These are phyloP conservation scores for Ceratocystis harringtonii DNA, from an alignment of 2,329 filamentous ascomycete species.

Conservation along the genomic window DNA sequence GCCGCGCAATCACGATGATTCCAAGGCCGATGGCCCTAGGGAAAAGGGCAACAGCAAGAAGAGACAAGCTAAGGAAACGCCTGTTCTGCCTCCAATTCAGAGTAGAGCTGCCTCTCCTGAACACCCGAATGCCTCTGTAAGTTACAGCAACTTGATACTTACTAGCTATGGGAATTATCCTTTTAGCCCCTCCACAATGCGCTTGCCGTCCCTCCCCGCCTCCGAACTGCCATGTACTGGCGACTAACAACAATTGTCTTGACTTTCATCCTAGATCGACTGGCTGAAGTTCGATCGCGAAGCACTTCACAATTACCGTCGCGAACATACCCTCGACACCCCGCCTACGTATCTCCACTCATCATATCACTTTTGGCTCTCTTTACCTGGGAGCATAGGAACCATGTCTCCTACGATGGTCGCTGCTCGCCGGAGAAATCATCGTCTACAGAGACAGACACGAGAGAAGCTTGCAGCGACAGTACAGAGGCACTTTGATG, in stretches of 20 bases:
- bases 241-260: not conserved
- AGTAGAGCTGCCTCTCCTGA: conserved; percentile 14
- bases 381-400: conserved; percentile 49
- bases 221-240: not conserved
- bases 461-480: conserved; percentile 57
- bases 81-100: conserved; percentile 11
- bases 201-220: not conserved
- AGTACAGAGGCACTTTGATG: conserved; percentile 73
- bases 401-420: conserved; percentile 61
- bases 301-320: conserved; percentile 59
- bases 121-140: conserved; percentile 15
- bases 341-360: conserved; percentile 51
- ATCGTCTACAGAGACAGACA: conserved; percentile 38
- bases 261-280: conserved; percentile 32
- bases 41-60: conserved; percentile 27
- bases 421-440: conserved; percentile 33
- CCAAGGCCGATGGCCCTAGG: conserved; percentile 28
- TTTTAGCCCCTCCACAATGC: not conserved
- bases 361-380: conserved; percentile 46
- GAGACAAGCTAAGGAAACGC: conserved; percentile 28
- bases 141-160: not conserved
- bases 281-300: conserved; percentile 55
- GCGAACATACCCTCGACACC: conserved; percentile 55
- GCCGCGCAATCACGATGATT: conserved; percentile 33
- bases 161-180: not conserved